A percentile compares a stretch with the other conserved stretches of the same genome.
phyloP scores from a whole-genome alignment of 2,329 filamentous ascomycete genomes.

The Hypoxylon sp. region DNA sequence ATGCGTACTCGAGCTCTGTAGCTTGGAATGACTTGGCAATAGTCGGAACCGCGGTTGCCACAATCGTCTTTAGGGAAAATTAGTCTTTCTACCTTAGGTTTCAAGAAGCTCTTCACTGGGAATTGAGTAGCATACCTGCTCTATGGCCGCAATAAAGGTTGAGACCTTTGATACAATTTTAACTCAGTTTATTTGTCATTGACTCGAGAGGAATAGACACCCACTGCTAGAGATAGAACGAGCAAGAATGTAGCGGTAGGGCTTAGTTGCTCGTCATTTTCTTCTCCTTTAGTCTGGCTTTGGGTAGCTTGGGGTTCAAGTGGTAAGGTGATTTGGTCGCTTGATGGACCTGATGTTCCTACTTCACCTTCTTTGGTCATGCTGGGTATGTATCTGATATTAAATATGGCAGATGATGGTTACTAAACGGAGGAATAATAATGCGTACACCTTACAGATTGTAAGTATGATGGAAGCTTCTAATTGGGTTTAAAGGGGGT shows the following conservation, averaged over 20 bases:
- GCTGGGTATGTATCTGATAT: no score
- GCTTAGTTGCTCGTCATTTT: slow-evolving; percentile 4
- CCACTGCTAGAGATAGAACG: slow-evolving; percentile 8
- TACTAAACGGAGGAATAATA: no score
- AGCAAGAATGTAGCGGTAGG: neutral
- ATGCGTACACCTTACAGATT: no score
- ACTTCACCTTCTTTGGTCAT: no score
- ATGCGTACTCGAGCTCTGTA: slow-evolving; percentile 49
- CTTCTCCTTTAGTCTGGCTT: neutral
- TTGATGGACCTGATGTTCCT: no score
- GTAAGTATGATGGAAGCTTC: no score
- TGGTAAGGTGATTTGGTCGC: no score
- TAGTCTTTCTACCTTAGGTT: neutral
- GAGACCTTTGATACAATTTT: neutral
- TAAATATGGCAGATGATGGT: no score
- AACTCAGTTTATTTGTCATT: neutral
- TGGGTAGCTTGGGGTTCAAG: neutral
- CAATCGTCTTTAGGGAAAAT: slow-evolving; percentile 55
- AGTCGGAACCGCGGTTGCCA: slow-evolving; percentile 65
- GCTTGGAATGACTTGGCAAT: slow-evolving; percentile 66
- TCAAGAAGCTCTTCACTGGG: neutral
- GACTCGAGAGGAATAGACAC: neutral
- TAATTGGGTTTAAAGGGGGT: no score
- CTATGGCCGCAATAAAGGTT: slow-evolving; percentile 16
- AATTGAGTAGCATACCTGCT: neutral